A percentile compares a stretch with the other conserved stretches of the same genome.
phyloP scores from a whole-genome alignment of 768 basidiomycete species.

The Xerocomellus amylosporus region DNA sequence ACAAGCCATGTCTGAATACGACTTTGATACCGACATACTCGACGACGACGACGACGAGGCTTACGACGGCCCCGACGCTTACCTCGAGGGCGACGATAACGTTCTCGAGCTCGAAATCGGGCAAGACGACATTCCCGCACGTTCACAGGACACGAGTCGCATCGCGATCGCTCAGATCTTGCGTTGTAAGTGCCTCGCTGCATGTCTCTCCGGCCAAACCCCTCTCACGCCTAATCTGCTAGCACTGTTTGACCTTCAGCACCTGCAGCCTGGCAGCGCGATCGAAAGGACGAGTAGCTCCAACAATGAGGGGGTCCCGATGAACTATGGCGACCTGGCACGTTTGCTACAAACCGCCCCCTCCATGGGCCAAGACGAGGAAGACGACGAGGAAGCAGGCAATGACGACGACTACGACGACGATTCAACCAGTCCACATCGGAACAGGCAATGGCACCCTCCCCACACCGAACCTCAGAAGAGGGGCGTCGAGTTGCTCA shows the following conservation, averaged over 20 bases:
- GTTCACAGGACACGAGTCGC: neutral
- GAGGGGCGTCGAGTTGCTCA: slow-evolving; percentile 61
- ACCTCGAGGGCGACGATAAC: slow-evolving; percentile 34
- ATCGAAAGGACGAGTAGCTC: slow-evolving; percentile 7
- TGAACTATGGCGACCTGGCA: slow-evolving; percentile 28
- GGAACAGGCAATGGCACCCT: slow-evolving; percentile 35
- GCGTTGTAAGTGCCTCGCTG: slow-evolving; percentile 23
- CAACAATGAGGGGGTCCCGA: neutral
- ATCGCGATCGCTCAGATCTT: slow-evolving; percentile 27
- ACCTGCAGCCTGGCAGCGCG: slow-evolving; percentile 13
- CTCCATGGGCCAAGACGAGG: slow-evolving; percentile 37
- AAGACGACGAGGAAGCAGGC: slow-evolving; percentile 37
- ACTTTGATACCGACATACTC: slow-evolving; percentile 18
- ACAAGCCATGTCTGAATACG: slow-evolving; percentile 21
- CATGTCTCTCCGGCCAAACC: neutral
- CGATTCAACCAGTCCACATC: slow-evolving; percentile 21
- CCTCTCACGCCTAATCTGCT: slow-evolving; percentile 2
- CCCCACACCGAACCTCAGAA: slow-evolving; percentile 56
- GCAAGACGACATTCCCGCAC: slow-evolving; percentile 20
- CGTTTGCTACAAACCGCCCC: slow-evolving; percentile 18
- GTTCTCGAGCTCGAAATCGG: slow-evolving; percentile 34
- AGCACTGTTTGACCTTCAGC: slow-evolving; percentile 33
- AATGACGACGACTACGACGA: slow-evolving; percentile 37
- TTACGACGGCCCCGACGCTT: slow-evolving; percentile 35
- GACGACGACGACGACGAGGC: slow-evolving; percentile 27